Evolutionary conservation across 2,329 filamentous ascomycete genomes (phyloP), one percentile per base, ranked within the genome.

Genomic region (Microsporum ferrugineum): DNA sequence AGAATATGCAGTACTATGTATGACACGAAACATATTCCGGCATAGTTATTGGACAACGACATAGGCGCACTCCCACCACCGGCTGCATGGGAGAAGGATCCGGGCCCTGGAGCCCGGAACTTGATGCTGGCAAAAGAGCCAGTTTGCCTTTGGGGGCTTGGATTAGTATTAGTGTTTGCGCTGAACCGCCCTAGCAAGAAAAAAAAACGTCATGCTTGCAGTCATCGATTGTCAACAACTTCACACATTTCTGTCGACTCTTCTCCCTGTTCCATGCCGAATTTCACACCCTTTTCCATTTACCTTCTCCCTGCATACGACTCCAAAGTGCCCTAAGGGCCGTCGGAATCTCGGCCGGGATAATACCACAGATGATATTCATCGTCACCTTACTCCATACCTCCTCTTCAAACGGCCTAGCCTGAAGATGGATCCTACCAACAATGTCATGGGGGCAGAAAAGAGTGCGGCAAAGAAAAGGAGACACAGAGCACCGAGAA

Each of bases 401-500:
- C 29, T 36, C 33, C n/a, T 55, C 33, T 34, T 34, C 51, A n/a
- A 34, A 55, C 34, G 36, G 39, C 7, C 39, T 10, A 29, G 36
- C 55, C 12, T 57, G 17, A 59, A 49, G 36, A 59, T 59, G 57
- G 57, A 59, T 36, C 31, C 41, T 8, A 31, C 27, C 27, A 59
- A 36, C 41, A 45, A 49, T 27, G 39, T 65, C 66, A 47, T 43
- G 33, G n/a, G 43, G 34, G 14, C 12, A 51, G 60, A 53, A 8
- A 58, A 31, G 36, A 51, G 39, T 38, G 47, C 45, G 63, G 61
- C 57, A 68, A 85, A 86, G 78, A 88, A 89, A 71, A 88, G 87
- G 70, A 87, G 85, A 67, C 87, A 90, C 72, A 84, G 88, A 51
- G 86, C 84, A 36, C 87, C 88, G 41, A 91, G 87, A 79, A 91